phyloP scores from a whole-genome alignment of 169 alveolate genomes.

The Plasmodium inui region DNA sequence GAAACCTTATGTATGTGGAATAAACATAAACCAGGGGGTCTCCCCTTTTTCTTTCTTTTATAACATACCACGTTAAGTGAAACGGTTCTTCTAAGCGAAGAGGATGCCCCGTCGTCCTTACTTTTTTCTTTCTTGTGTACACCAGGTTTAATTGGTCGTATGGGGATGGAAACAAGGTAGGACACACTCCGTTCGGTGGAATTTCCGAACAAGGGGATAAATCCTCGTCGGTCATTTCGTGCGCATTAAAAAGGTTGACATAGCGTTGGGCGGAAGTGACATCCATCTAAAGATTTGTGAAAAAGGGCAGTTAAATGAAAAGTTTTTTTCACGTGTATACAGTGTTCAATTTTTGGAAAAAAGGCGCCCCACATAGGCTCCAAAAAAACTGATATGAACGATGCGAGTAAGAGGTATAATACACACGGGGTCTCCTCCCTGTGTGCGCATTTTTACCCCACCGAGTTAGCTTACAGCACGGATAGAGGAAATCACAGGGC shows the following conservation, averaged over 20 bases:
- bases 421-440: neutral
- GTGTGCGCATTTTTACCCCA: neutral
- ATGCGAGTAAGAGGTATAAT: neutral
- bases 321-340: neutral
- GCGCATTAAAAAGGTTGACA: neutral
- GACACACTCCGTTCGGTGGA: neutral
- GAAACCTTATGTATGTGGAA: neutral
- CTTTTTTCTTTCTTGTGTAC: neutral
- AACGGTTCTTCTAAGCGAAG: neutral
- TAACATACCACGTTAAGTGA: neutral
- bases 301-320: neutral
- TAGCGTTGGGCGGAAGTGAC: neutral
- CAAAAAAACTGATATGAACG: neutral
- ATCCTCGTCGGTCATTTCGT: neutral
- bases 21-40: neutral
- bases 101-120: neutral
- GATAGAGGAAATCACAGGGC: constrained; percentile 27
- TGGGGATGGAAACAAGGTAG: neutral
- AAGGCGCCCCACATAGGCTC: neutral
- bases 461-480: neutral
- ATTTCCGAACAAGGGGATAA: neutral
- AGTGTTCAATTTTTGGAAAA: neutral
- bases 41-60: neutral
- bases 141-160: neutral
- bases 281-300: neutral